phyloP scores from a whole-genome alignment of 2,329 filamentous ascomycete species.

The Botrytis aclada region DNA sequence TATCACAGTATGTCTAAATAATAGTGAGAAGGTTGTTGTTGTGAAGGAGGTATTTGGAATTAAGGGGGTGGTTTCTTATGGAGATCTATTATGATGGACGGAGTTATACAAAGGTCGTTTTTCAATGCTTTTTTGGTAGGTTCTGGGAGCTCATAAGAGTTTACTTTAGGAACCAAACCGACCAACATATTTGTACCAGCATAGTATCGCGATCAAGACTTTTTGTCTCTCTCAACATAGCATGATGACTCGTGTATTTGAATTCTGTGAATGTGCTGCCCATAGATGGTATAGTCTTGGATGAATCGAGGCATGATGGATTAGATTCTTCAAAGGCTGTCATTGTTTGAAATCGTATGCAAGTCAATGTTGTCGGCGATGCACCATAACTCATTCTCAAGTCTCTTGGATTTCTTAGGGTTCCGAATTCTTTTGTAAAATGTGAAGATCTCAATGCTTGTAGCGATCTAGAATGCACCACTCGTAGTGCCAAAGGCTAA shows the following conservation, averaged over 20 bases:
- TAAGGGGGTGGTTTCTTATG: slow-evolving; percentile 23
- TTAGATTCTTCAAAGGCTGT: neutral
- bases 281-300: neutral
- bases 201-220: slow-evolving; percentile 37
- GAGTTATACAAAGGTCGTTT: slow-evolving; percentile 38
- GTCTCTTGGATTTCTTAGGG: neutral
- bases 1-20: slow-evolving; percentile 83
- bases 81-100: slow-evolving; percentile 35
- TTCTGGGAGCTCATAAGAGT: slow-evolving; percentile 26
- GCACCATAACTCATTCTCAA: neutral
- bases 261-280: neutral
- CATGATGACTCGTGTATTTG: neutral
- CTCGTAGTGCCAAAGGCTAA: neutral
- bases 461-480: neutral
- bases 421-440: neutral
- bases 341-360: neutral
- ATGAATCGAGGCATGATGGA: neutral
- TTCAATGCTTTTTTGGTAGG: slow-evolving; percentile 29
- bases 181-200: slow-evolving; percentile 34
- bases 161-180: slow-evolving; percentile 27
- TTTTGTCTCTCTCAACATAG: slow-evolving; percentile 19
- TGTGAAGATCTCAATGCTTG: neutral
- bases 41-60: slow-evolving; percentile 7
- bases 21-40: neutral
- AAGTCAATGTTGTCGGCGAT: neutral